Evolutionary conservation across 306 rosid genomes (phyloP).

Genomic region (Fragaria ananassa): DNA sequence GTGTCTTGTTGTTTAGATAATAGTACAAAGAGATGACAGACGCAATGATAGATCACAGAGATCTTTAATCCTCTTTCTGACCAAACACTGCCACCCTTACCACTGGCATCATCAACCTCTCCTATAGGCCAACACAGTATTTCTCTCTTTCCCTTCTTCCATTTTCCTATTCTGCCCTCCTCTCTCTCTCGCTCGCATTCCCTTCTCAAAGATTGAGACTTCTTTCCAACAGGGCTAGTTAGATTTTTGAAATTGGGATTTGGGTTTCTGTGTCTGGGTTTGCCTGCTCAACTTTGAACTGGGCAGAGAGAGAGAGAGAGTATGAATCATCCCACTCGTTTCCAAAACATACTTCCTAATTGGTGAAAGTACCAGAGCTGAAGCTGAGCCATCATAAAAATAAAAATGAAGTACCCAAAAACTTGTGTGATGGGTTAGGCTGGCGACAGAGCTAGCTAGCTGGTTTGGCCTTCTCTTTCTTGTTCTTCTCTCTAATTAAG

Average conservation of each 20-base stretch:
- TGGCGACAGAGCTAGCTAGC: slow-evolving; percentile 2
- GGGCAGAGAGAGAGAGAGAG: slow-evolving; percentile 6
- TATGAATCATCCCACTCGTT: background rate
- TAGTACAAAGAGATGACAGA: slow-evolving; percentile 31
- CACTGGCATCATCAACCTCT: slow-evolving; percentile 49
- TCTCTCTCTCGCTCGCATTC: background rate
- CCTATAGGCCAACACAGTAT: slow-evolving; percentile 41
- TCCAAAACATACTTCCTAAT: background rate
- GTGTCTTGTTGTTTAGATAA: background rate
- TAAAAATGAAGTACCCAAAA: background rate
- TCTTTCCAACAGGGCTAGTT: background rate
- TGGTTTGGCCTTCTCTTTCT: slow-evolving; percentile 4
- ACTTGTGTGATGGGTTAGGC: slow-evolving; percentile 61
- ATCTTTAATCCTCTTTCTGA: slow-evolving; percentile 62
- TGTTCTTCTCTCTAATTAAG: background rate
- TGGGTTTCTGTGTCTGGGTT: slow-evolving; percentile 15
- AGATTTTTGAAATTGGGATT: slow-evolving; percentile 19
- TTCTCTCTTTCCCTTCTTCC: background rate
- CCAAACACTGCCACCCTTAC: slow-evolving; percentile 54
- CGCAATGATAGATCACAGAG: slow-evolving; percentile 47
- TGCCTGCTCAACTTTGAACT: slow-evolving; percentile 39
- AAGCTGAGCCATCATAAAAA: background rate
- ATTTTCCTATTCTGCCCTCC: background rate
- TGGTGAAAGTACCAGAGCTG: slow-evolving; percentile 2
- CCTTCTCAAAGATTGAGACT: background rate